phyloP scores from a whole-genome alignment of 805 yeast species.

The Candida orba region DNA sequence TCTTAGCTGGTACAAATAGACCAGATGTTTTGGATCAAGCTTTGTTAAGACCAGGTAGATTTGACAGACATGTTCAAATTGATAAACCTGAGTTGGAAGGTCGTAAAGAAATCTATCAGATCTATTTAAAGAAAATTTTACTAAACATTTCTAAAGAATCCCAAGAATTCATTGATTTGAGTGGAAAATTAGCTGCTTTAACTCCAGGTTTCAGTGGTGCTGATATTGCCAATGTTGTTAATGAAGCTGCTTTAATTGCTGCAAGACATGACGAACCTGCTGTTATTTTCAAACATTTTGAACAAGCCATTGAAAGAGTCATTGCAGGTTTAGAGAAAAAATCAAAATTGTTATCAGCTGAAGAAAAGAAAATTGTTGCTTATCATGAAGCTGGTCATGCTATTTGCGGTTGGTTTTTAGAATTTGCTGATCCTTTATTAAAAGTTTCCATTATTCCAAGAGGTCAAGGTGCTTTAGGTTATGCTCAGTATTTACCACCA shows the following conservation, averaged over 20 bases:
- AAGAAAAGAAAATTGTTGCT: constrained; percentile 87
- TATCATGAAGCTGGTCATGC: constrained; percentile 99
- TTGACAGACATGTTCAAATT: constrained; percentile 85
- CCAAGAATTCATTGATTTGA: constrained; percentile 36
- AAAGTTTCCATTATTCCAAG: constrained; percentile 96
- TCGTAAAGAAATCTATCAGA: constrained; percentile 84
- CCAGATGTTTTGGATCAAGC: constrained; percentile 93
- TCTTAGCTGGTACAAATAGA: constrained; percentile 95
- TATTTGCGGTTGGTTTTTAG: constrained; percentile 92
- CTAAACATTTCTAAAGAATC: constrained; percentile 39
- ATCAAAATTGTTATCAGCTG: constrained; percentile 72
- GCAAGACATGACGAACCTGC: constrained; percentile 72
- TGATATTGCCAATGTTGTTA: constrained; percentile 93
- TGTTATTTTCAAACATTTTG: constrained; percentile 78
- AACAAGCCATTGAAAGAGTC: constrained; percentile 94
- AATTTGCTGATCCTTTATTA: constrained; percentile 85
- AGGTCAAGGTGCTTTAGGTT: constrained; percentile 95
- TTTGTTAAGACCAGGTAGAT: constrained; percentile 93
- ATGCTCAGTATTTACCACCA: constrained; percentile 94
- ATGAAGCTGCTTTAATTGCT: constrained; percentile 95
- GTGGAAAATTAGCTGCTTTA: constrained; percentile 87
- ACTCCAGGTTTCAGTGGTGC: constrained; percentile 99
- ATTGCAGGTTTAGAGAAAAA: constrained; percentile 94
- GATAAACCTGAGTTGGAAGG: constrained; percentile 96
- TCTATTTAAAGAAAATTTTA: constrained; percentile 71